Evolutionary conservation across 2,329 filamentous ascomycete species (phyloP).

Genomic region (Cercospora sesami): DNA sequence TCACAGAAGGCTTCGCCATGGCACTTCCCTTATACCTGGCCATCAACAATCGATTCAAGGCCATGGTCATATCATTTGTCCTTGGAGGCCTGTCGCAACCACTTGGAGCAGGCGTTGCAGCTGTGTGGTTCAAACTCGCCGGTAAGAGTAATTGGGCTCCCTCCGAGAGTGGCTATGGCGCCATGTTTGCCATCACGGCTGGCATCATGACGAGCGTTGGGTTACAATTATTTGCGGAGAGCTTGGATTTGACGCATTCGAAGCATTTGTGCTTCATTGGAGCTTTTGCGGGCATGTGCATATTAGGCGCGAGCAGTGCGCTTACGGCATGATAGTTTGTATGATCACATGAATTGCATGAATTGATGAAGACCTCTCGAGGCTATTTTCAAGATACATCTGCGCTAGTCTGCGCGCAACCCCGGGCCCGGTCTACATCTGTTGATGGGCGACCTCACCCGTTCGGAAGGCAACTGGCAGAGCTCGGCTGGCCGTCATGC

Average conservation of each 20-base stretch:
- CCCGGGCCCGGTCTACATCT: not conserved
- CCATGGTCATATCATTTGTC: constrained; percentile 80
- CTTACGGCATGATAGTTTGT: constrained; percentile 61
- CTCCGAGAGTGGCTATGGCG: constrained; percentile 65
- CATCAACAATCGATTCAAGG: constrained; percentile 73
- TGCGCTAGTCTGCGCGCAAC: not conserved
- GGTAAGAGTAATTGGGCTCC: constrained; percentile 50
- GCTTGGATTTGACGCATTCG: constrained; percentile 77
- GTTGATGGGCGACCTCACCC: not conserved
- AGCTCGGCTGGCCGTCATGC: not conserved
- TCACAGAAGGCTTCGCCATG: constrained; percentile 94
- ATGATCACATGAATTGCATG: not conserved
- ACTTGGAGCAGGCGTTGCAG: constrained; percentile 78
- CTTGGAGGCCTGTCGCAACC: constrained; percentile 87
- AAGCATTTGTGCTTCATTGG: constrained; percentile 74
- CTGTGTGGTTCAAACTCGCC: constrained; percentile 78
- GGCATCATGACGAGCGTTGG: constrained; percentile 96
- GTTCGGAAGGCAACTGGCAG: not conserved
- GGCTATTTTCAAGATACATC: not conserved
- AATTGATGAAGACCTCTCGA: not conserved
- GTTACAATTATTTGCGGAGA: constrained; percentile 84
- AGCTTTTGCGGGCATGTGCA: constrained; percentile 81
- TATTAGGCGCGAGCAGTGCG: constrained; percentile 82
- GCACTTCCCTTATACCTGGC: constrained; percentile 91
- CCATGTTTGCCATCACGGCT: constrained; percentile 83